phyloP scores from a whole-genome alignment of 805 yeast species.

The Candida qinlingensis region DNA sequence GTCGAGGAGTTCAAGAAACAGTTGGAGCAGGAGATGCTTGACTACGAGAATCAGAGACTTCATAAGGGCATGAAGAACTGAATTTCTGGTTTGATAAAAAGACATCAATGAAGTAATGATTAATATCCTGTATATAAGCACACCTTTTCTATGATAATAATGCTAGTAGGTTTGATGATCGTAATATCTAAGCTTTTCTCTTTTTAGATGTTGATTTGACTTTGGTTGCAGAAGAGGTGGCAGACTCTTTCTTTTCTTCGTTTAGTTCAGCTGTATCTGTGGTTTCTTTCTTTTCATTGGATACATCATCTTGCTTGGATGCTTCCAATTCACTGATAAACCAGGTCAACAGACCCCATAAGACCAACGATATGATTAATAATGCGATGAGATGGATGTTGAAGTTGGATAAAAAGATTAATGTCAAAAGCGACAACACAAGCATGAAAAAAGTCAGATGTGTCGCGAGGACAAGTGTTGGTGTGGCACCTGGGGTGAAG shows the following conservation, averaged over 20 bases:
- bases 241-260: background rate
- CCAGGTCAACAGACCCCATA: constrained; percentile 87
- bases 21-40: constrained; percentile 18
- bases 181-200: background rate
- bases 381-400: constrained; percentile 57
- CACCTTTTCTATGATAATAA: no score
- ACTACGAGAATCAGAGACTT: constrained; percentile 18
- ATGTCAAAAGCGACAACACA: constrained; percentile 46
- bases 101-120: background rate
- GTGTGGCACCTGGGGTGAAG: constrained; percentile 89
- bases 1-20: constrained; percentile 20
- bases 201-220: background rate
- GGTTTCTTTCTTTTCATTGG: background rate
- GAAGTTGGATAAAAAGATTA: constrained; percentile 56
- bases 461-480: constrained; percentile 84
- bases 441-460: constrained; percentile 74
- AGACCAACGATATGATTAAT: constrained; percentile 48
- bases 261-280: background rate
- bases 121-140: no score
- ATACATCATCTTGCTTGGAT: background rate
- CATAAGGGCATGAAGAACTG: background rate
- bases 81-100: no score
- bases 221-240: background rate
- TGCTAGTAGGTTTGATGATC: no score
- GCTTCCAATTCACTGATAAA: constrained; percentile 63